phyloP scores from a whole-genome alignment of 495 filamentous ascomycete species.

The Cudoniella acicularis region DNA sequence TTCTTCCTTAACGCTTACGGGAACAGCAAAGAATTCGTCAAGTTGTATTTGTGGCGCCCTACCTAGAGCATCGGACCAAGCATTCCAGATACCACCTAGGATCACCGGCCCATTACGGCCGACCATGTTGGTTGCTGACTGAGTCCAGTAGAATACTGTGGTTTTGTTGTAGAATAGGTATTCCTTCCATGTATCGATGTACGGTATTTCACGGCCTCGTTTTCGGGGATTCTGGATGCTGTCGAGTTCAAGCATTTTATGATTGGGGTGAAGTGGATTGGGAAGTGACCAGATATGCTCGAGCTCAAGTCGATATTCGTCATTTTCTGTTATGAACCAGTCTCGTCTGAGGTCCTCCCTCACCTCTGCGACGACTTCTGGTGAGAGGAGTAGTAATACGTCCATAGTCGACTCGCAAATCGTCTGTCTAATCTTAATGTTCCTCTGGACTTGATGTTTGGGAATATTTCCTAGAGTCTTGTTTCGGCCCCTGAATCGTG shows the following conservation, averaged over 20 bases:
- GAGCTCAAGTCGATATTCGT: constrained; percentile 23
- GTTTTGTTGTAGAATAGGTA: constrained; percentile 24
- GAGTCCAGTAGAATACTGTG: constrained; percentile 24
- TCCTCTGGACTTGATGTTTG: constrained; percentile 9
- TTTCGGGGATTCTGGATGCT: constrained; percentile 20
- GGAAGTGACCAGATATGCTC: constrained; percentile 18
- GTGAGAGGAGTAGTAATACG: constrained; percentile 21
- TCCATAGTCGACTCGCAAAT: constrained; percentile 17
- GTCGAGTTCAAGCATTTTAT: constrained; percentile 21
- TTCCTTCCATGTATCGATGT: constrained; percentile 16
- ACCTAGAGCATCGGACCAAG: constrained; percentile 18
- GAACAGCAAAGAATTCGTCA: constrained; percentile 24
- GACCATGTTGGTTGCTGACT: constrained; percentile 10
- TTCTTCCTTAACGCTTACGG: constrained; percentile 16
- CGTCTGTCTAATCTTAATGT: constrained; percentile 17
- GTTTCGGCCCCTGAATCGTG: constrained; percentile 7
- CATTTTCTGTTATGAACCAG: constrained; percentile 13
- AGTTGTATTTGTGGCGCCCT: constrained; percentile 23
- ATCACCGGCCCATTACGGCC: constrained; percentile 14
- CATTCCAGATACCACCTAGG: constrained; percentile 25
- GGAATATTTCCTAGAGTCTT: constrained; percentile 11
- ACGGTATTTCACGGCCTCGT: constrained; percentile 21
- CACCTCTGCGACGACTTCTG: constrained; percentile 19
- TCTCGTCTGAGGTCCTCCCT: constrained; percentile 17
- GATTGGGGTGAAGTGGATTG: constrained; percentile 16